These are phyloP conservation scores for Cyclocybe aegerita DNA, from an alignment of 768 basidiomycete species.

Conservation along the genomic window DNA sequence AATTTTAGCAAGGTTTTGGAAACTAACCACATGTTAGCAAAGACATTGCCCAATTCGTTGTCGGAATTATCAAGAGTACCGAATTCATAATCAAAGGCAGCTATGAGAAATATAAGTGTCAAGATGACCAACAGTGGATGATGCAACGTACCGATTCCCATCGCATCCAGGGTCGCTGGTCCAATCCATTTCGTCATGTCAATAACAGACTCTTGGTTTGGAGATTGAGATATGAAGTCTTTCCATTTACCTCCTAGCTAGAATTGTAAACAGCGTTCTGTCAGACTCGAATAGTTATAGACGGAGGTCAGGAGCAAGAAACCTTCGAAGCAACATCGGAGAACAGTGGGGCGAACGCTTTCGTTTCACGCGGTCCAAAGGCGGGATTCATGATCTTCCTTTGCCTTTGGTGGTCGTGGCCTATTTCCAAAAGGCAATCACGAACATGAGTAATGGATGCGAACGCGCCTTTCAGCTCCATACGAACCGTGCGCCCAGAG, in stretches of 20 bases:
- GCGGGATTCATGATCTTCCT: conserved; percentile 46
- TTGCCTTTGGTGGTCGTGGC: conserved; percentile 45
- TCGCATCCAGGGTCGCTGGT: conserved; percentile 48
- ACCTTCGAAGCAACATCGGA: conserved; percentile 34
- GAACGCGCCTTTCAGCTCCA: background rate
- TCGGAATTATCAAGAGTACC: conserved; percentile 34
- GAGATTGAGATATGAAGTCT: conserved; percentile 28
- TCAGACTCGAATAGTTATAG: background rate
- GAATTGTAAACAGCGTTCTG: background rate
- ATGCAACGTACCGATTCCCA: conserved; percentile 40
- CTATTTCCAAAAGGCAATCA: conserved; percentile 4
- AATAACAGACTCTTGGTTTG: conserved; percentile 25
- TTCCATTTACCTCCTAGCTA: conserved; percentile 41
- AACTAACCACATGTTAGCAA: conserved; percentile 34
- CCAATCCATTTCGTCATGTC: conserved; percentile 39
- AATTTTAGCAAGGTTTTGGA: background rate
- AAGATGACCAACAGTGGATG: background rate
- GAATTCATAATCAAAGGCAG: conserved; percentile 52
- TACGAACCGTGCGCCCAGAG: conserved; percentile 38
- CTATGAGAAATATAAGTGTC: conserved; percentile 18
- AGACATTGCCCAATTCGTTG: conserved; percentile 36
- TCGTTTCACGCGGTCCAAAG: conserved; percentile 44
- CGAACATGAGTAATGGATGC: too few species aligned
- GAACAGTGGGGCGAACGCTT: conserved; percentile 40
- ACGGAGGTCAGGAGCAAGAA: background rate